Evolutionary conservation across 176 grass and related monocot species (phyloP).

Genomic region (Aegilops speltoides): DNA sequence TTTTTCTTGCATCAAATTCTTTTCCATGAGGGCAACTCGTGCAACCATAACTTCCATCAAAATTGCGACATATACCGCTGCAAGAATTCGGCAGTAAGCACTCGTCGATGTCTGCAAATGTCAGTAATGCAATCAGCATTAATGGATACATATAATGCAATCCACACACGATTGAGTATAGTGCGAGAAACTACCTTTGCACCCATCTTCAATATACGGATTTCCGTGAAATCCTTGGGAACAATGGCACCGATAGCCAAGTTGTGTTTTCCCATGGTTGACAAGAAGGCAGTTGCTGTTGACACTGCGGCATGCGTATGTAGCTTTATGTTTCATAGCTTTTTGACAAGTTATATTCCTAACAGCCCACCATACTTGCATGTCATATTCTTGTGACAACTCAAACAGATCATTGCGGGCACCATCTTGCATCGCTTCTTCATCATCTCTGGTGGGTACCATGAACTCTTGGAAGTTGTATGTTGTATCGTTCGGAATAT

Average conservation of each 20-base stretch:
- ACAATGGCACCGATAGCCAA: constrained; percentile 54
- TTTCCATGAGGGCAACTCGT: background rate
- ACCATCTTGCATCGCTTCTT: background rate
- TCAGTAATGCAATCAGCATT: background rate
- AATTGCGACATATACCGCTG: background rate
- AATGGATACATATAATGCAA: background rate
- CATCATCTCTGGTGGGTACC: background rate
- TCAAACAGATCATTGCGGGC: background rate
- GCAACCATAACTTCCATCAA: background rate
- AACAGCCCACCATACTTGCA: background rate
- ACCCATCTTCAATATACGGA: constrained; percentile 38
- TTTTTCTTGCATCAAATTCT: background rate
- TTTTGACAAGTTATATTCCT: background rate
- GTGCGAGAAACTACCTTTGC: constrained; percentile 18
- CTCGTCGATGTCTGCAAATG: constrained; percentile 29
- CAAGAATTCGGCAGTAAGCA: background rate
- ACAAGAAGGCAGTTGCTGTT: constrained; percentile 14
- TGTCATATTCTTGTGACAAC: constrained; percentile 20
- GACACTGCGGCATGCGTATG: background rate
- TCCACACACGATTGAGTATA: background rate
- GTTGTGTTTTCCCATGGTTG: background rate
- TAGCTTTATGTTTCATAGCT: background rate
- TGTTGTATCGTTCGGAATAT: background rate
- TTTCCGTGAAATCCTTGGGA: constrained; percentile 26
- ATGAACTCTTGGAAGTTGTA: background rate